These are phyloP conservation scores for Starmera caribaea DNA, from an alignment of 805 yeast genomes.

Conservation along the genomic window DNA sequence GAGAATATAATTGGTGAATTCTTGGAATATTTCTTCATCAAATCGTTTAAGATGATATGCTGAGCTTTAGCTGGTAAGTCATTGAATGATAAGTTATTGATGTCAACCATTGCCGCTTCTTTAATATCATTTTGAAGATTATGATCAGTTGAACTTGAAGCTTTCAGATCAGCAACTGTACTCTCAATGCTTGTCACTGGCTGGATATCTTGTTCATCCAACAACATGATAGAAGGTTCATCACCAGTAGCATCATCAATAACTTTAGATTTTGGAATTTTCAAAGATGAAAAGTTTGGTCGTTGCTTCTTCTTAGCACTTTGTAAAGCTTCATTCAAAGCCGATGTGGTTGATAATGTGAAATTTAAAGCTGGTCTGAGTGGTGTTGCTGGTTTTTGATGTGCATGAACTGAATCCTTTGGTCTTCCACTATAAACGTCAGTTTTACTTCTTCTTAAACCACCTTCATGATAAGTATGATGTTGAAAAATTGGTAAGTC, in stretches of 20 bases:
- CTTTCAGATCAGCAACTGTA: too few relatives aligned
- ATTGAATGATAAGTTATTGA: conserved; percentile 49
- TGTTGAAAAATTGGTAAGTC: conserved; percentile 6
- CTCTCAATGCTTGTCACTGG: too few relatives aligned
- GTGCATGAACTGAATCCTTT: neutral
- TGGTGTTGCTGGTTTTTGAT: neutral
- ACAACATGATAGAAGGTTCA: conserved; percentile 53
- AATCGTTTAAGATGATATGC: conserved; percentile 77
- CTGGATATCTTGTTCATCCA: conserved; percentile 30
- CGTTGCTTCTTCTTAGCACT: conserved; percentile 21
- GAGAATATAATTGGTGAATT: conserved; percentile 72
- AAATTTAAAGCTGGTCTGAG: conserved; percentile 1
- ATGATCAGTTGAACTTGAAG: too few relatives aligned
- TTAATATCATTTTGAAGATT: conserved; percentile 4
- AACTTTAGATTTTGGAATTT: conserved; percentile 59
- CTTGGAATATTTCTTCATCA: conserved; percentile 60
- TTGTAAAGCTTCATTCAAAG: conserved; percentile 3
- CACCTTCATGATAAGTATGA: conserved; percentile 1
- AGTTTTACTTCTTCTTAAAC: conserved; percentile 1
- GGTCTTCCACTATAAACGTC: neutral
- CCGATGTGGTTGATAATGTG: neutral
- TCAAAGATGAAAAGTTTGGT: conserved; percentile 63
- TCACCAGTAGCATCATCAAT: conserved; percentile 61
- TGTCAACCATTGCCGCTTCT: conserved; percentile 22
- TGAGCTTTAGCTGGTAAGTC: conserved; percentile 90